These are phyloP conservation scores for Pleurotus ostreatus DNA, from an alignment of 768 basidiomycete genomes.

Conservation along the genomic window DNA sequence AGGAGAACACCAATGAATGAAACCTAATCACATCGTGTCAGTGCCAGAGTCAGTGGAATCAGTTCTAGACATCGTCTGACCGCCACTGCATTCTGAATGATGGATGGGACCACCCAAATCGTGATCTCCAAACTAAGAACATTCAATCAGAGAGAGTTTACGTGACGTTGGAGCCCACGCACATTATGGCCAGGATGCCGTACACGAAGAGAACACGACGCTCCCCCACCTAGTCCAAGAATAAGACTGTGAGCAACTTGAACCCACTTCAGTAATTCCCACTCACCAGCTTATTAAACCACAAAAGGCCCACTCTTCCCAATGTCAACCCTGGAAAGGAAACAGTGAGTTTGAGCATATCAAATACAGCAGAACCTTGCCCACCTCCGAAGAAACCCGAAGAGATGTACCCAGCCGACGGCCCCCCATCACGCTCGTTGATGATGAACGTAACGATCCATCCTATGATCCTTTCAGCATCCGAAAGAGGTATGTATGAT, in stretches of 20 bases:
- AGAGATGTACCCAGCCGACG: conserved; percentile 45
- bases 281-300: conserved; percentile 40
- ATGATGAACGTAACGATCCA: conserved; percentile 55
- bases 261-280: neutral
- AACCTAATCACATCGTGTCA: conserved; percentile 20
- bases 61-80: conserved; percentile 18
- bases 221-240: conserved; percentile 25
- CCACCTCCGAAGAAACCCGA: conserved; percentile 23
- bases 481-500: no score
- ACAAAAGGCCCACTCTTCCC: conserved; percentile 49
- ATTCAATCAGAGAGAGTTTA: neutral
- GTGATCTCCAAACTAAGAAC: conserved; percentile 36
- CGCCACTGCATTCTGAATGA: conserved; percentile 48
- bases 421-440: conserved; percentile 39
- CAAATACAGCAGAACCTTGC: neutral
- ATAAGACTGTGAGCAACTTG: neutral
- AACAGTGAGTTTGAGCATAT: neutral
- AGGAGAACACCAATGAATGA: conserved; percentile 46
- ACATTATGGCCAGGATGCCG: conserved; percentile 29
- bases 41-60: neutral
- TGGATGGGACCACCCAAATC: conserved; percentile 49
- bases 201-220: conserved; percentile 28
- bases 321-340: conserved; percentile 36
- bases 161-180: conserved; percentile 1
- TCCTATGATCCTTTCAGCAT: conserved; percentile 21